Evolutionary conservation across 108 stramenopile species (phyloP).

Genomic region (Epipyxis sp.): DNA sequence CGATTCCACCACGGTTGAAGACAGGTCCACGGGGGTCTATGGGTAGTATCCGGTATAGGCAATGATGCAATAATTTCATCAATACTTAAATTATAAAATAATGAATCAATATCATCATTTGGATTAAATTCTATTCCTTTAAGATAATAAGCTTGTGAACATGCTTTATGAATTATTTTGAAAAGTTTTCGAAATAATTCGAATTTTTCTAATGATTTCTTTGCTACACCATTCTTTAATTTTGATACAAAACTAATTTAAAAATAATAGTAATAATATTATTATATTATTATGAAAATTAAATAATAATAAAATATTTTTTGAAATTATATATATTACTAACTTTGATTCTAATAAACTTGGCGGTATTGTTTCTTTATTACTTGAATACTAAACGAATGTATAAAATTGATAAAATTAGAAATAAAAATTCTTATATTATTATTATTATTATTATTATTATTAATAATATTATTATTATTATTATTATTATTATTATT

Average conservation of each 20-base stretch:
- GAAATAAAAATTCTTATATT: no score
- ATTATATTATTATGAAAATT: slow-evolving; percentile 10
- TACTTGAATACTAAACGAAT: slow-evolving; percentile 50
- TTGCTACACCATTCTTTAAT: neutral
- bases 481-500: no score
- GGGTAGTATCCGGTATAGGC: slow-evolving; percentile 41
- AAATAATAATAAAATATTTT: neutral
- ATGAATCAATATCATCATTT: slow-evolving; percentile 6
- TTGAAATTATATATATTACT: slow-evolving; percentile 1
- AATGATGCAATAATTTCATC: slow-evolving; percentile 38
- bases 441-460: no score
- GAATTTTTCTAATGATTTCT: slow-evolving; percentile 30
- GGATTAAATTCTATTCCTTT: neutral
- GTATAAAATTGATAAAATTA: no score
- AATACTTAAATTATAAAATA: slow-evolving; percentile 1
- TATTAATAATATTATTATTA: no score
- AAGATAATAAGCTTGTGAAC: slow-evolving; percentile 3
- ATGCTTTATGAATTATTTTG: slow-evolving; percentile 15
- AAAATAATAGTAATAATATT: slow-evolving; percentile 24
- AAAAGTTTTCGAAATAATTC: neutral
- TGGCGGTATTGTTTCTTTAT: slow-evolving; percentile 37
- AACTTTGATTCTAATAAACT: slow-evolving; percentile 28
- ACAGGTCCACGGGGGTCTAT: slow-evolving; percentile 45
- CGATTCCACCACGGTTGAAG: slow-evolving; percentile 52
- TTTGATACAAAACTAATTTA: neutral